Evolutionary conservation across 1,284 basidiomycete genomes (phyloP), one percentile per base, ranked within the genome.

Genomic region (Psilocybe mexicana): DNA sequence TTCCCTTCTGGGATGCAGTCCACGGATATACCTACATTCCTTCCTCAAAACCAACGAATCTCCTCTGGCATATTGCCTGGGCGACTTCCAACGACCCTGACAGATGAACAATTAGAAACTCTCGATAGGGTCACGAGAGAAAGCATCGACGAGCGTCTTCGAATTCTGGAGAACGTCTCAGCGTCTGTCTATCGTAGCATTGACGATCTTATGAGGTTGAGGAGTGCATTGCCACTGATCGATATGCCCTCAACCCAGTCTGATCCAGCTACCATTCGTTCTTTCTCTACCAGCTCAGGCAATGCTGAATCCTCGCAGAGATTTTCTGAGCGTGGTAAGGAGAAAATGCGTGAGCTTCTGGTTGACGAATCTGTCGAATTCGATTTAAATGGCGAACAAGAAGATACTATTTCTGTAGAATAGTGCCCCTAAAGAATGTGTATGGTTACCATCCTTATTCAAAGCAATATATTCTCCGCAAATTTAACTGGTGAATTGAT

Each of bases 131-230:
- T 88, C 30, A 90, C 89, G 23, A 77, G 91, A 48, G 88, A 90
- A 64, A 88, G 88, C 3, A 90, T 96, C 48, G 90, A 94, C 62
- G 91, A 94, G 70, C 81, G 93, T 57, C 74, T 96, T 59, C 78
- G 85, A 43, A 81, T 92, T 26, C 74, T 96, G 28, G 88, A 92
- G 72, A 81, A 84, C 33, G 87, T 94, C 30, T 90, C 91, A 48
- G 77, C 77, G 33, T 80, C 84, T 10, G 78, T 93, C 11, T 84
- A 83, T 69, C 77, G 80, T 18, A 88, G 91, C 62, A 81, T 92
- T 51, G 88, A 91, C 66, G 92, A 95, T 63, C 76, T 96, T 58
- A 82, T 88, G 69, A 76, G 84, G 61, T 76, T 93, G 69, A 79
- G 88, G 64, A 93, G 91, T 63, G 77, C 83, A 14, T 76, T 93